Base-by-base conservation (phyloP, 2,329 filamentous ascomycete genomes). In the Aspergillus aculeatus region DNA sequence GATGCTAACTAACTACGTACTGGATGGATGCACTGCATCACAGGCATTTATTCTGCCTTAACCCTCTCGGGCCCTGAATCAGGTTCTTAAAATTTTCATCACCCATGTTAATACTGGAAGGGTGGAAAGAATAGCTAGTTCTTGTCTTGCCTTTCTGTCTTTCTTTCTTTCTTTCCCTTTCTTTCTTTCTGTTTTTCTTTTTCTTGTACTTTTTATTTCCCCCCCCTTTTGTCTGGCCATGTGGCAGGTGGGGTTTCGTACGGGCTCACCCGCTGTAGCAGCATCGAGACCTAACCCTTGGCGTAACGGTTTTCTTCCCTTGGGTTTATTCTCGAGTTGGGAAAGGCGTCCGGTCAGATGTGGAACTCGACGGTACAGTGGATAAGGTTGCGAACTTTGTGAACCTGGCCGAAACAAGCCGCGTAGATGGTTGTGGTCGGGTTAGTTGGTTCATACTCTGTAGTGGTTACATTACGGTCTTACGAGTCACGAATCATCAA, bases 201-300 rank as follows among this genome's bases (percentile, higher is more conserved):
- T 29, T 9, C 7, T 29, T 29, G 26, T 29, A 9, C 26, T 29
- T 29, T 29, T 29, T 7, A 23, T 23, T 29, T 29, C 16, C 14
- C 32, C 16, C 16, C 19, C 19, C 19, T 19, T 16, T 59, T 65
- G 58, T 61, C 60, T 58, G 61, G 58, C 68, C 69, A 71, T 69
- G 67, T 71, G 69, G 69, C 64, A 56, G 68, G 68, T 71, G 69
- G 69, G 65, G 70, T 70, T 67, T 64, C 60, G 56, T 66, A 69
- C 68, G 72, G 72, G 68, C 69, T 71, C 64, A 69, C 68, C 71
- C 71, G 68, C 58, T 66, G 64, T 64, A 66, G 64, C 59, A 72
- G 63, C 64, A 53, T 56, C 55, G 58, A 58, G 50, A 53, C 56
- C 58, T 60, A 57, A 61, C 53, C 60, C 65, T 70, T 70, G 69